Evolutionary conservation across 2,329 filamentous ascomycete genomes (phyloP), one percentile per base, ranked within the genome.

Genomic region (Dissoconium aciculare): DNA sequence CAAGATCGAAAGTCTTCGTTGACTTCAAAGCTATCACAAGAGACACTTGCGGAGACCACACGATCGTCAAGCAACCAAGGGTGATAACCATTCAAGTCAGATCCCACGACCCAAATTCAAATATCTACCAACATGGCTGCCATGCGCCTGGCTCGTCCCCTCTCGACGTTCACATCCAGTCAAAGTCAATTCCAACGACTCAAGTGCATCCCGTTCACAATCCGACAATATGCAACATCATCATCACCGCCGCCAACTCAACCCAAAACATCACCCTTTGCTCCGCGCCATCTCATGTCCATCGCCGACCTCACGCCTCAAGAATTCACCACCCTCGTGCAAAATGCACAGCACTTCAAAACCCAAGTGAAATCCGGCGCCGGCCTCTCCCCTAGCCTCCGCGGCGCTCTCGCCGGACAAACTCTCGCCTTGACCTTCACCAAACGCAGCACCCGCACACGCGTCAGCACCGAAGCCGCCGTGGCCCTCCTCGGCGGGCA

Each of bases 341-440:
- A 75, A 52, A 87, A 87, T 72, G 87, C 83, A 30, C 66, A 72
- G 14, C 58, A 67, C 26, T 72, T 82, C 61, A 95, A 95, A 57
- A 58, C 69, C 32, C 64, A 72, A 33, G 72, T 87, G 61, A 92
- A 91, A 55, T 69, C 72, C 12, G 71, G 72, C 27, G 26, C 31
- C 14, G 62, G 67, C 32, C 59, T 70, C 28, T 71, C 78, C 3
- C n/a, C n/a, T n/a, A 60, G 64, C 26, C 60, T 91, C 32, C 60
- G 67, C 32, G 65, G 67, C 24, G 63, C 70, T 8, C 60, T 98
- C 39, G 58, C 69, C 1, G 80, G 82, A 31, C 74, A 82, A 56
- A 85, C 84, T 0, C 71, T 98, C 17, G 87, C 89, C 43, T 78
- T 98, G 74, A 82, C 91, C 67, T 98, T 98, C 65, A 91, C 70